Base-by-base conservation (phyloP, 306 rosid genomes). In the Erythrophleum fordii region DNA sequence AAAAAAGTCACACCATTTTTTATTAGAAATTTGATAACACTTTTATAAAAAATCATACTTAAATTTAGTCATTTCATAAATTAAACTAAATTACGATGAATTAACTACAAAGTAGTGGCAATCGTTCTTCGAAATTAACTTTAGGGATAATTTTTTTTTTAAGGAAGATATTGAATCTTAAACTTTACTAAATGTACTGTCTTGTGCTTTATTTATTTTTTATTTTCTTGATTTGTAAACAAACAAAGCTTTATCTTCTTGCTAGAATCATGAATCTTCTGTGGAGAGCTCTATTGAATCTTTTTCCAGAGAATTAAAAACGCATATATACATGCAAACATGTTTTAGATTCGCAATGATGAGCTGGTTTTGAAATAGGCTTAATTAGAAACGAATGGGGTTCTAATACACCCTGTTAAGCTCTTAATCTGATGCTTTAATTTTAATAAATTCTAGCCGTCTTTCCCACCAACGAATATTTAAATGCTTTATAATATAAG, bases 201-300 rank as follows among this genome's bases (percentile, higher is more conserved):
- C 23, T 64, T 34, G 28, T 28, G 45, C 6, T 37, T 34, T 11
- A 60, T 26, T 65, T 18, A 22, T 9, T 35, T 23, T 23, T 35
- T 18, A 8, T 1, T 1, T 1, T 1, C 0, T 17, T 20, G 6
- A 5, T 39, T 14, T 39, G 13, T 39, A 39, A 66, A 9, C 11
- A 64, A 17, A 66, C 44, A 35, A 18, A 35, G 1, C 52, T 20
- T 67, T 41, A 65, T 65, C 3, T 39, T 37, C 49, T 37, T 37
- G 49, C 23, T 34, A 37, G 72, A 66, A 68, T 68, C 52, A 42
- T 41, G 53, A 68, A 68, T 68, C 52, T 42, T 68, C 34, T 68
- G 18, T 39, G 14, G 26, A 39, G 8, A 67, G 52, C n/a, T n/a
- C 17, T 11, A 37, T 10, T 39, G 72, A 67, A 67, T 39, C 29